phyloP scores from a whole-genome alignment of 345 rosid species.

The Lagerstroemia speciosa region DNA sequence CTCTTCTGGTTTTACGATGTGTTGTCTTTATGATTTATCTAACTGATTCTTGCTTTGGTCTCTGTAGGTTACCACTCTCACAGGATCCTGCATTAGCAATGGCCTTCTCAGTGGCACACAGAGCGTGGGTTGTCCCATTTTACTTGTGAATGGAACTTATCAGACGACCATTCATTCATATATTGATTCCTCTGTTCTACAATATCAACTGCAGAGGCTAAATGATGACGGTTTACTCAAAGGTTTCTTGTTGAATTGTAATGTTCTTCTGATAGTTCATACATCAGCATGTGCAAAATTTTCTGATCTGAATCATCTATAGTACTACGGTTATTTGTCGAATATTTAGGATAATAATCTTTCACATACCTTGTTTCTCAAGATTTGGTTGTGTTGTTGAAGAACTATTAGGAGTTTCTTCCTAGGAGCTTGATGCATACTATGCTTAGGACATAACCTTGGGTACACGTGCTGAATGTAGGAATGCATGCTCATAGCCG shows the following conservation, averaged over 20 bases:
- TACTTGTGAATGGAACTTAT: slow-evolving; percentile 97
- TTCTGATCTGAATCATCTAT: neutral
- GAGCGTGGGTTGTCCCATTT: slow-evolving; percentile 93
- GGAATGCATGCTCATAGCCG: slow-evolving; percentile 89
- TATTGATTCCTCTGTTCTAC: slow-evolving; percentile 88
- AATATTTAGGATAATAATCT: no score
- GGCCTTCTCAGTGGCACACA: slow-evolving; percentile 94
- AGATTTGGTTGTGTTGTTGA: neutral
- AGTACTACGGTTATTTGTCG: no score
- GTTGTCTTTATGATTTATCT: neutral
- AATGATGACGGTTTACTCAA: slow-evolving; percentile 65
- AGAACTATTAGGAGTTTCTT: neutral
- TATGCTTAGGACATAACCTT: slow-evolving; percentile 1
- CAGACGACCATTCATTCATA: slow-evolving; percentile 81
- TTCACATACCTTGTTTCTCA: no score
- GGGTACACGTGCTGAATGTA: slow-evolving; percentile 16
- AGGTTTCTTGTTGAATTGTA: slow-evolving; percentile 37
- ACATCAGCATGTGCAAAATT: neutral
- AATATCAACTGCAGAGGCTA: slow-evolving; percentile 81
- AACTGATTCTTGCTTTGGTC: slow-evolving; percentile 3
- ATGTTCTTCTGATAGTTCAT: neutral
- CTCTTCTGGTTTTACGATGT: neutral
- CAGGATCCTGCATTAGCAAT: slow-evolving; percentile 98
- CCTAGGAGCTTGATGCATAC: neutral
- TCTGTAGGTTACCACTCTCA: slow-evolving; percentile 70